phyloP scores from a whole-genome alignment of 768 basidiomycete species.

The Tricholoma matsutake region DNA sequence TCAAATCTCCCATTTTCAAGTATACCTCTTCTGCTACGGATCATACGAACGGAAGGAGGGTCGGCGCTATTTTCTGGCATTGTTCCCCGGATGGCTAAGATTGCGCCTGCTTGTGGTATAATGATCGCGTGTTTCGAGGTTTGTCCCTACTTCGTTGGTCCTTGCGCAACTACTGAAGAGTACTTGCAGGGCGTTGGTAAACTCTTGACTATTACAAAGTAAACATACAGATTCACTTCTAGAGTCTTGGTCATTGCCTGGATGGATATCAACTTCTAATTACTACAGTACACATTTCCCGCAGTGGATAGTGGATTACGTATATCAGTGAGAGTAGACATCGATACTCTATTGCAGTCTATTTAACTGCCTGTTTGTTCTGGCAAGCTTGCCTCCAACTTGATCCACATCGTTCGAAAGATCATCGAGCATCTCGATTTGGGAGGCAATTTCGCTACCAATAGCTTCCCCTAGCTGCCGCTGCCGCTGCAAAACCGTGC shows the following conservation, averaged over 20 bases:
- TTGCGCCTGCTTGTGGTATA: conserved; percentile 96
- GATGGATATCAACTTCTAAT: conserved; percentile 12
- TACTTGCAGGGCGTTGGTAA: conserved; percentile 54
- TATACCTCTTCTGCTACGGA: conserved; percentile 61
- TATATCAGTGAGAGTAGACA: not conserved
- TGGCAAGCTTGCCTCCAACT: conserved; percentile 74
- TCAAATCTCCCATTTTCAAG: conserved; percentile 44
- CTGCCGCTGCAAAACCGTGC: conserved; percentile 81
- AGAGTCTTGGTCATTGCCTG: conserved; percentile 8
- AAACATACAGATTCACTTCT: conserved; percentile 10
- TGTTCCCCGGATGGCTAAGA: conserved; percentile 87
- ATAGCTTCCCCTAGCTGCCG: conserved; percentile 86
- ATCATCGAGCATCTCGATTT: conserved; percentile 85
- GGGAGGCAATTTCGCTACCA: conserved; percentile 71
- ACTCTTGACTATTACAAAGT: conserved; percentile 32
- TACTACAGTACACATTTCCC: conserved; percentile 8
- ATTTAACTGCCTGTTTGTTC: conserved; percentile 80
- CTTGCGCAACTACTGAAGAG: conserved; percentile 10
- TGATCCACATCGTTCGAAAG: conserved; percentile 73
- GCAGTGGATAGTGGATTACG: not conserved
- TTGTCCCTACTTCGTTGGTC: conserved; percentile 18
- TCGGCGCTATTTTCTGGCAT: conserved; percentile 81
- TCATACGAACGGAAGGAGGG: conserved; percentile 76
- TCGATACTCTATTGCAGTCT: conserved; percentile 50
- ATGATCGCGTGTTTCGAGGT: conserved; percentile 98